These are phyloP conservation scores for Blastocrithidia nonstop DNA, from an alignment of 208 protist species.

Conservation along the genomic window DNA sequence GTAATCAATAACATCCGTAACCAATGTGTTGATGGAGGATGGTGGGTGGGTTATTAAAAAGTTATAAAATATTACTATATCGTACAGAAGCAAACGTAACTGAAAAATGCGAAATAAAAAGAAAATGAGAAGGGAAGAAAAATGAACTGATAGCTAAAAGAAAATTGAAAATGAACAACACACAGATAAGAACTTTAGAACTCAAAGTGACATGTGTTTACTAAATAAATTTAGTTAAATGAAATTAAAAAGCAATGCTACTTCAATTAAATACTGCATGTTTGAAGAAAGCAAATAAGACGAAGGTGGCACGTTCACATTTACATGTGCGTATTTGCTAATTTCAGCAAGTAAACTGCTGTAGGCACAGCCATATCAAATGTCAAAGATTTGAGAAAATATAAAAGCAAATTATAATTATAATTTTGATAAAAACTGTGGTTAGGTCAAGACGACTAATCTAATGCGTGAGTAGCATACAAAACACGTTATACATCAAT, in stretches of 20 bases:
- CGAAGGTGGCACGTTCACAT: not conserved
- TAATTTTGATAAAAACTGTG: no score
- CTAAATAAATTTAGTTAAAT: no score
- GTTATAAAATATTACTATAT: constrained; percentile 1
- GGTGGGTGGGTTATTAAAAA: not conserved
- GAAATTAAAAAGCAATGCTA: not conserved
- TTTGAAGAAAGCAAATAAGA: not conserved
- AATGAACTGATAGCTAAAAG: not conserved
- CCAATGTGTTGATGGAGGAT: not conserved
- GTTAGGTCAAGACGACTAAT: no score
- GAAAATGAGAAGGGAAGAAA: constrained; percentile 1
- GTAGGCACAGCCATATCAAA: no score
- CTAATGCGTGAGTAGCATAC: no score
- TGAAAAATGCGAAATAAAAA: constrained; percentile 3
- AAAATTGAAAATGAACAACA: not conserved
- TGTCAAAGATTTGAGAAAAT: no score
- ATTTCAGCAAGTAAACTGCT: no score
- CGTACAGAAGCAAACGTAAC: not conserved
- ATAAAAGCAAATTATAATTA: no score
- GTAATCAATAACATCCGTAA: not conserved
- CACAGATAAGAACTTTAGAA: not conserved
- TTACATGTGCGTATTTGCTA: no score
- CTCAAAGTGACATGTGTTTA: no score
- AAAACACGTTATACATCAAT: no score
- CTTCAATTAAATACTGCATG: not conserved